Evolutionary conservation across 495 filamentous ascomycete genomes (phyloP), one percentile per base, ranked within the genome.

Genomic region (Penicillium salamii): DNA sequence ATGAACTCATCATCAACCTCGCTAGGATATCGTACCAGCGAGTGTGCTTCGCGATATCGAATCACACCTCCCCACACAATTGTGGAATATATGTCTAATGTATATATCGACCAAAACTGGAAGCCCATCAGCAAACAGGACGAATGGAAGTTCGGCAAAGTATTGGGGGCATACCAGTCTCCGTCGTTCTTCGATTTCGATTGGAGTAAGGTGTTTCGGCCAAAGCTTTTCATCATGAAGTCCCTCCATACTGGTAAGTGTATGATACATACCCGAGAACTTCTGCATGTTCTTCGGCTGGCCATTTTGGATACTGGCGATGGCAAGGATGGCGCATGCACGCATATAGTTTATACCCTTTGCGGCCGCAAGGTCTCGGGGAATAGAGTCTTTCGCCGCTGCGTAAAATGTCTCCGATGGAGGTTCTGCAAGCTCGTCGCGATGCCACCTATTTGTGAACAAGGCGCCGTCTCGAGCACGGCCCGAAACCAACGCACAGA

Each of bases 31-130:
- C 50, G 45, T 1, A 79, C 76, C 1, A 68, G 49, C 13, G 66
- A 70, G 34, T 74, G 68, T 11, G 65, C 61, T 49, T 76, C 76
- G 19, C 68, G 70, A 31, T 65, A 69, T 53, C 69, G 63, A 42
- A 78, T 67, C 13, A 74, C 56, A n/a, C 67, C 62, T 24, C 68
- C 67, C 71, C 71, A 79, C 18, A 79, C 72, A 33, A 76, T 67
- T 7, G 69, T 68, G 5, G 69, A 67, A 57, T 72, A 78, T 32
- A 80, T 65, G 40, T 80, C 77, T 3, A 80, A 48, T 5, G 69
- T 72, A 50, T 80, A 80, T 26, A 75, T 77, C 21, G 77, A 76
- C 78, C 78, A 80, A 49, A 78, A 78, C 68, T 76, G 24, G 12
- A 12, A 6, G 26, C 32, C 12, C 7, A 36, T 50, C 15, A 51